Conservation (phyloP, 371 early-diverging fungal genomes). For the Actinomucor elegans region DNA sequence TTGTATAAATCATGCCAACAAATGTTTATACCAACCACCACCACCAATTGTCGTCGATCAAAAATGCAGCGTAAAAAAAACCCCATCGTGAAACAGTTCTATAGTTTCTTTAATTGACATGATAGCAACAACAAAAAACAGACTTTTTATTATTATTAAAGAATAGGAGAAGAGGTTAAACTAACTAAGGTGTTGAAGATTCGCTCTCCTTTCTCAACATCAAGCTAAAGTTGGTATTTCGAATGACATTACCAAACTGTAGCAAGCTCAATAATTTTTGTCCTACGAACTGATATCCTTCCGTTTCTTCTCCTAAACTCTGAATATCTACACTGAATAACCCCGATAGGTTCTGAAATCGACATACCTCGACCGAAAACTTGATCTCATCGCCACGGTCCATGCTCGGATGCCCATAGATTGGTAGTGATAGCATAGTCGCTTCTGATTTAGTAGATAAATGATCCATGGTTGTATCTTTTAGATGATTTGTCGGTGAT, state of each 20-base stretch:
- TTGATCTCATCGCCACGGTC: conserved; percentile 78
- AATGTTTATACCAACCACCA: no score
- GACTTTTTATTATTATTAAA: no score
- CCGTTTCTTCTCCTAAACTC: conserved; percentile 68
- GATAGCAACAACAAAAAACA: no score
- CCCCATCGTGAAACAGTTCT: no score
- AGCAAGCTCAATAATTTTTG: conserved; percentile 63
- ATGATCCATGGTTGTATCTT: background rate
- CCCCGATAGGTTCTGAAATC: conserved; percentile 82
- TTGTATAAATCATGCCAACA: no score
- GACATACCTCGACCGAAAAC: conserved; percentile 86
- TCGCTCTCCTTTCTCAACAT: background rate
- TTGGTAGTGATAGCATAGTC: conserved; percentile 43
- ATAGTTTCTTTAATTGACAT: no score
- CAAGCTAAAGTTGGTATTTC: conserved; percentile 14
- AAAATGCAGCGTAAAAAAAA: no score
- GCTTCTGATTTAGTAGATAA: background rate
- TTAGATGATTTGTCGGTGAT: background rate
- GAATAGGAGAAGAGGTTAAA: no score
- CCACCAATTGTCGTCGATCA: no score
- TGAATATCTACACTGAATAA: conserved; percentile 88
- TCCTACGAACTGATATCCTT: conserved; percentile 89
- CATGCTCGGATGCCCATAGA: conserved; percentile 89
- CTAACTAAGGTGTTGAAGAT: no score
- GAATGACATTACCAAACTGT: conserved; percentile 37